These are phyloP conservation scores for Orbilia oligospora DNA, from an alignment of 2,329 filamentous ascomycete species.

Conservation along the genomic window DNA sequence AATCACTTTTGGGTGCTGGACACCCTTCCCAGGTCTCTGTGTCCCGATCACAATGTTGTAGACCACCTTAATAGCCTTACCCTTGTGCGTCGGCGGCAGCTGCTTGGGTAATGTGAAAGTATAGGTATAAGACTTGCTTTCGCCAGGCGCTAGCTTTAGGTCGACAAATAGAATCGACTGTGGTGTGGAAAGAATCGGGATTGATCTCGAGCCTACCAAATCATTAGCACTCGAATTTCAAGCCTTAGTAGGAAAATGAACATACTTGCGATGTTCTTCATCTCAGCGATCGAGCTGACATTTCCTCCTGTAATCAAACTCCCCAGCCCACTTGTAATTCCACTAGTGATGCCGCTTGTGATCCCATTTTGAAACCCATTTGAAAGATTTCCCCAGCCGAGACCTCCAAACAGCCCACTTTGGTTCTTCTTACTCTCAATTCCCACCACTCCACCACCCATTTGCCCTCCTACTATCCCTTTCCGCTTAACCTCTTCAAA, in stretches of 20 bases:
- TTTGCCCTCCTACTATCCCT: conserved; percentile 86
- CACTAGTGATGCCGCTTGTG: conserved; percentile 68
- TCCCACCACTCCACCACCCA: conserved; percentile 85
- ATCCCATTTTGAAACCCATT: conserved; percentile 52
- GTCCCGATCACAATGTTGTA: conserved; percentile 94
- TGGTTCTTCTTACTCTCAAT: conserved; percentile 81
- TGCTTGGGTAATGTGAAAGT: conserved; percentile 87
- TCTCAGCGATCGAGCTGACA: conserved; percentile 93
- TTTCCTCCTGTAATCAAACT: conserved; percentile 89
- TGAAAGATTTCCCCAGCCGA: conserved; percentile 81
- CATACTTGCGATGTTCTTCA: conserved; percentile 83
- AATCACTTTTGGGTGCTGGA: conserved; percentile 88
- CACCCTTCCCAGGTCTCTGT: conserved; percentile 83
- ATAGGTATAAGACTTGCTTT: conserved; percentile 90
- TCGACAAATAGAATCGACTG: conserved; percentile 98
- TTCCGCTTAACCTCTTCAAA: conserved; percentile 98
- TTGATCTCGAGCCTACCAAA: conserved; percentile 75
- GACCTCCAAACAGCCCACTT: conserved; percentile 83
- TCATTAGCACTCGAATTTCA: conserved; percentile 49
- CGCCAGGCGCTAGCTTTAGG: conserved; percentile 85
- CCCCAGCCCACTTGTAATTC: conserved; percentile 85
- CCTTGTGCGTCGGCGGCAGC: conserved; percentile 89
- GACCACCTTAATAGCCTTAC: conserved; percentile 91
- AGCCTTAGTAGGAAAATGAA: conserved; percentile 19
- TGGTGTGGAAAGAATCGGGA: conserved; percentile 92